These are phyloP conservation scores for Kitagawia praeruptora DNA, from an alignment of 129 eudicot species.

Conservation along the genomic window DNA sequence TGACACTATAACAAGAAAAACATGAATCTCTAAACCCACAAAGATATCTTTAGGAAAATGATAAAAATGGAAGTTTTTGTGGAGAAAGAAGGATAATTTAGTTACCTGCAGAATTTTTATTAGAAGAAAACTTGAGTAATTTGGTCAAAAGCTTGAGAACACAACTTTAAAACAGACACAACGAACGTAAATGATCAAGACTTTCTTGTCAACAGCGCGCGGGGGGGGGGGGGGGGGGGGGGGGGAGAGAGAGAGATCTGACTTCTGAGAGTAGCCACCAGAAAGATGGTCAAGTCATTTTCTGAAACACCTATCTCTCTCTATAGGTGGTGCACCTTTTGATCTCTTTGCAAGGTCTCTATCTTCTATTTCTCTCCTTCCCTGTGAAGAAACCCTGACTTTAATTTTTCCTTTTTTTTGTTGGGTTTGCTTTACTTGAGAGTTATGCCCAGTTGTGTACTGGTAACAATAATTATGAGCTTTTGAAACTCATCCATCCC, in stretches of 20 bases:
- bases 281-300: constrained; percentile 41
- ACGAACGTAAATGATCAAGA: constrained; percentile 52
- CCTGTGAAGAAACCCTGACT: constrained; percentile 47
- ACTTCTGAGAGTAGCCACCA: constrained; percentile 26
- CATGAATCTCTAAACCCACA: constrained; percentile 11
- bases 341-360: constrained; percentile 30
- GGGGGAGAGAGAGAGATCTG: neutral
- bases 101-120: constrained; percentile 10
- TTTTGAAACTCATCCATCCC: constrained; percentile 28
- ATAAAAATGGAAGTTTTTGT: neutral
- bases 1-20: neutral
- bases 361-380: constrained; percentile 30
- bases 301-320: constrained; percentile 33
- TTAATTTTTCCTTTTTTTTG: constrained; percentile 35
- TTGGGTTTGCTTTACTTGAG: constrained; percentile 9
- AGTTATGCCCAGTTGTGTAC: neutral
- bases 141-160: constrained; percentile 5
- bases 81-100: neutral
- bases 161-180: constrained; percentile 6
- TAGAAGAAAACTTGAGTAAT: constrained; percentile 7
- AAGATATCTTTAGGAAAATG: neutral
- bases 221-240: neutral
- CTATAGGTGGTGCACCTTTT: constrained; percentile 21
- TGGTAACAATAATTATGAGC: constrained; percentile 13
- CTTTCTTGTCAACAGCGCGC: constrained; percentile 46